A percentile compares a stretch with the other conserved stretches of the same genome.
Conservation (phyloP, 768 basidiomycete species). For the Russula dissimulans region DNA sequence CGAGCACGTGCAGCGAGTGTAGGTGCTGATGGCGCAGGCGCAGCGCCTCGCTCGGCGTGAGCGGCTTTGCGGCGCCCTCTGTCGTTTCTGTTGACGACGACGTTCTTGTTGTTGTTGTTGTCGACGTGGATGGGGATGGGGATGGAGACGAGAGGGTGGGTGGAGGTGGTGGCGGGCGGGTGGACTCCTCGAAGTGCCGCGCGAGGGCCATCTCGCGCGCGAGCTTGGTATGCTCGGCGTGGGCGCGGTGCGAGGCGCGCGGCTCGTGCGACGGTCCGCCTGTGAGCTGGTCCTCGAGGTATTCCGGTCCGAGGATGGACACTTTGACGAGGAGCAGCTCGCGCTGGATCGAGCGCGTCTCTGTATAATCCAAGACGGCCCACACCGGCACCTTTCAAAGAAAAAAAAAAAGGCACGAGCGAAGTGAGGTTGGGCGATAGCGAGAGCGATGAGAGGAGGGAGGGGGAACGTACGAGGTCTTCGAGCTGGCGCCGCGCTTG, state of each 20-base stretch:
- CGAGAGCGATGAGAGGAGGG: not conserved
- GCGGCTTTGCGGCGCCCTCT: conserved; percentile 23
- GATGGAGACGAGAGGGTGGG: not conserved
- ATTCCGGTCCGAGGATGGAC: conserved; percentile 95
- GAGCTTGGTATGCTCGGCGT: conserved; percentile 39
- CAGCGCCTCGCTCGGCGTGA: conserved; percentile 67
- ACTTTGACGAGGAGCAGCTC: conserved; percentile 94
- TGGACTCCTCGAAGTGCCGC: conserved; percentile 65
- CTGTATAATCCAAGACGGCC: conserved; percentile 97
- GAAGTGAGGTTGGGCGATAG: not conserved
- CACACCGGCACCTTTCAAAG: conserved; percentile 83
- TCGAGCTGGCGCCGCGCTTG: conserved; percentile 94
- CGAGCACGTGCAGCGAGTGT: conserved; percentile 75
- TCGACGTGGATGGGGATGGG: conserved; percentile 16
- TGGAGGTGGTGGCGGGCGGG: conserved; percentile 24
- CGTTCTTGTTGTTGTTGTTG: conserved; percentile 15
- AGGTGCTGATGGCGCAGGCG: conserved; percentile 85
- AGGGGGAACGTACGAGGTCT: conserved; percentile 63
- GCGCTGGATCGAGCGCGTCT: conserved; percentile 83
- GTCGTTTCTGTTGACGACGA: not conserved
- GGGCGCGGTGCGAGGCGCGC: conserved; percentile 27
- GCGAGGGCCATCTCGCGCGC: conserved; percentile 67
- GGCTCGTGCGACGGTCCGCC: conserved; percentile 82
- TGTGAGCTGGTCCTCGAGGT: conserved; percentile 82
- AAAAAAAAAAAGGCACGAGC: not conserved